Evolutionary conservation across 2,329 filamentous ascomycete species (phyloP), one percentile per base, ranked within the genome.

Genomic region (Alternaria sp.): DNA sequence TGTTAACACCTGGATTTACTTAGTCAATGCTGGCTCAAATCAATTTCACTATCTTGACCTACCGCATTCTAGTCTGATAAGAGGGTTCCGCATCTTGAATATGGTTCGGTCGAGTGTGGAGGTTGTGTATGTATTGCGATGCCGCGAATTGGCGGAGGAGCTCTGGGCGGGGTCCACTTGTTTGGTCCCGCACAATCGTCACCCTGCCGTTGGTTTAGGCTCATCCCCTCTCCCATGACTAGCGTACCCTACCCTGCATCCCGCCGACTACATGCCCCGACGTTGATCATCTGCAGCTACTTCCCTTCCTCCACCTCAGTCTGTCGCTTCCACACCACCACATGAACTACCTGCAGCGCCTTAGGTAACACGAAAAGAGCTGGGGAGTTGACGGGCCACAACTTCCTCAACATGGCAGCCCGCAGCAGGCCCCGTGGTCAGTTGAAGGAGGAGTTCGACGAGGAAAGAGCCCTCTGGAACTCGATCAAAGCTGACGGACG

Each of bases 11-110:
- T 91, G 66, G n/a, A 63, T 57, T n/a, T 70, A 66, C 69, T 76
- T 70, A 76, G 72, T 61, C 59, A 15, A 30, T 50, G 28, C 3
- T 11, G 7, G 32, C n/a, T 28, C 15, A 6, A 6, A 17, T 9
- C 45, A 11, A 72, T 80, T 40, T 21, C 19, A 17, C 21, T 17
- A 6, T 17, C 17, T 21, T 17, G 19, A 36, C 67, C 65, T 79
- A 90, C 88, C 88, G 83, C 92, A 94, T 80, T 92, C 90, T 69
- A 98, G 89, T 72, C 93, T 89, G 79, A 97, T 86, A 57, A 98
- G 84, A 75, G 95, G 94, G 65, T 96, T 88, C 57, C 77, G 75
- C 70, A 80, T 80, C 19, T 70, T 77, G 63, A 57, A 66, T 21
- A 9, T 17, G 60, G n/a, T 32, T 54, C n/a, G 17, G 25, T 50